Evolutionary conservation across 2,329 filamentous ascomycete genomes (phyloP).

Genomic region (Diplodia seriata): DNA sequence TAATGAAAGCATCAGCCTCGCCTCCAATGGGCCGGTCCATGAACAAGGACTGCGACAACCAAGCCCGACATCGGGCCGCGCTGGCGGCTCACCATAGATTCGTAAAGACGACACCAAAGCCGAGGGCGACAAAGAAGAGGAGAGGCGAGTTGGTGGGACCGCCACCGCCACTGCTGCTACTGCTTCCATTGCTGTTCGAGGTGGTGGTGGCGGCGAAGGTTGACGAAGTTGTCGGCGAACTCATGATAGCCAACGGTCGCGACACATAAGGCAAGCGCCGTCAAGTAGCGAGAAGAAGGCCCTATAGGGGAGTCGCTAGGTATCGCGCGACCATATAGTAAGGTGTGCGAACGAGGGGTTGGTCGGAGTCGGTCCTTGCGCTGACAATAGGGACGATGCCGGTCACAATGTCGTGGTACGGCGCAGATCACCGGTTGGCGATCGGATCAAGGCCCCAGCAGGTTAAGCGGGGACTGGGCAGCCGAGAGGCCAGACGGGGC

Average conservation of each 20-base stretch:
- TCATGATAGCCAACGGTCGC: slow-evolving; percentile 18
- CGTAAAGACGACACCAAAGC: slow-evolving; percentile 97
- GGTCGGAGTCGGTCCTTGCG: slow-evolving; percentile 24
- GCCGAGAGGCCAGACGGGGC: slow-evolving; percentile 2
- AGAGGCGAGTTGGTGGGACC: slow-evolving; percentile 74
- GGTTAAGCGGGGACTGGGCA: slow-evolving; percentile 15
- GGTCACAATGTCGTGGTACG: slow-evolving; percentile 23
- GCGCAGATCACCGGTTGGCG: slow-evolving; percentile 21
- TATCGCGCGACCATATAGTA: slow-evolving; percentile 15
- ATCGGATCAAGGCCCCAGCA: slow-evolving; percentile 26
- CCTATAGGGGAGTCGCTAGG: neutral
- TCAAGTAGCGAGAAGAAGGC: neutral
- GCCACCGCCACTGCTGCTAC: slow-evolving; percentile 44
- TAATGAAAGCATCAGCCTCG: slow-evolving; percentile 14
- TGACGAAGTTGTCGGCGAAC: slow-evolving; percentile 33
- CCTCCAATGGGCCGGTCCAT: neutral
- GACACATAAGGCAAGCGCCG: slow-evolving; percentile 15
- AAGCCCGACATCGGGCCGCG: slow-evolving; percentile 8
- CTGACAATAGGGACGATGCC: slow-evolving; percentile 24
- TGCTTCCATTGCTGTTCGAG: slow-evolving; percentile 35
- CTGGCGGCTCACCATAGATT: slow-evolving; percentile 82
- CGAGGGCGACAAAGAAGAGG: slow-evolving; percentile 92
- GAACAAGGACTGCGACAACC: neutral
- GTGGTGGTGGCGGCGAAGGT: slow-evolving; percentile 32
- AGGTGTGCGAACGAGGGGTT: slow-evolving; percentile 24